Evolutionary conservation across 169 alveolate species (phyloP), one percentile per base, ranked within the genome.

Genomic region (Eimeria sp.): DNA sequence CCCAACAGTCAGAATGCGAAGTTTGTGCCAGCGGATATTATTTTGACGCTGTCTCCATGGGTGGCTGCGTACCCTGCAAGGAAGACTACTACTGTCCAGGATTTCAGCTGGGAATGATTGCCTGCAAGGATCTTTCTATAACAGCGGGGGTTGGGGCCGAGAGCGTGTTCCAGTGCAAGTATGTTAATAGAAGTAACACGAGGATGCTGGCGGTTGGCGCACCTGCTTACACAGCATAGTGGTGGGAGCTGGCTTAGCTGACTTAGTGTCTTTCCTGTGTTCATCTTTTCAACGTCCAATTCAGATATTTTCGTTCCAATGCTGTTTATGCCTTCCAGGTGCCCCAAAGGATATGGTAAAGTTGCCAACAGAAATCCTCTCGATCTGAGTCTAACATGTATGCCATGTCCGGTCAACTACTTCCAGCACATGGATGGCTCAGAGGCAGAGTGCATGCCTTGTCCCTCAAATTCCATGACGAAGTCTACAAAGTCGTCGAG

Each of bases 61-160:
- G 96, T 20, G 96, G 96, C 46, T 93, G 96, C 77, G 85, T 54
- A 25, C 96, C 96, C 13, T 93, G 96, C 96, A 80, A 88, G 72
- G 88, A 93, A 68, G 80, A 93, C 71, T 83, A 43, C 89, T 93
- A 83, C 43, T 93, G 96, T 68, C 96, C 94, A 37, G 96, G 96
- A 1, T 62, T 30, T n/a, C 77, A 64, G 66, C 58, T 37, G 66
- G 94, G 82, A 56, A 62, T 88, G 76, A 33, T 52, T n/a, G 78
- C 89, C 37, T 93, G 96, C 68, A 56, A 52, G 23, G 71, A 68
- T 40, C 72, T 82, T 37, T 80, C 96, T 43, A 43, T 80, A 30
- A 93, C 96, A 3, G 72, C 68, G 13, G 77, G 78, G 18, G 82
- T 49, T 40, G 96, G 96, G 10, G 96, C 94, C 23, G 96, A 93